Evolutionary conservation across 306 rosid species (phyloP).

Genomic region (Oxytropis ochrocephala): DNA sequence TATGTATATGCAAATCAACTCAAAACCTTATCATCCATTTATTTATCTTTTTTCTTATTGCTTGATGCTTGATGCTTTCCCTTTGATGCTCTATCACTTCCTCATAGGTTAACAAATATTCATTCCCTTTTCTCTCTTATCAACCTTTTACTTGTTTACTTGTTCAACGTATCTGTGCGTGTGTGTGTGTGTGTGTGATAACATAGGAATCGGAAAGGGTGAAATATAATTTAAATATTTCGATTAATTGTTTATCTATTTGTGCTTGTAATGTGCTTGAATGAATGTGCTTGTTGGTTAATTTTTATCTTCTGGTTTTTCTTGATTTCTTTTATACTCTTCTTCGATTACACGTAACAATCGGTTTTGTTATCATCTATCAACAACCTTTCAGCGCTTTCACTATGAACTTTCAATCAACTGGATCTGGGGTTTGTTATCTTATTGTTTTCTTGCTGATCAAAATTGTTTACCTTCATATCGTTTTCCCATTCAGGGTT

Average conservation of each 20-base stretch:
- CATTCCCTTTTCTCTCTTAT: not conserved
- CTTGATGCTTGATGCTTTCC: conserved; percentile 33
- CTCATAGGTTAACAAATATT: conserved; percentile 25
- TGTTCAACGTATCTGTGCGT: not conserved
- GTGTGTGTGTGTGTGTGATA: conserved; percentile 14
- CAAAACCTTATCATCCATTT: no score
- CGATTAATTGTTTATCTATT: conserved; percentile 16
- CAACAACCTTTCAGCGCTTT: conserved; percentile 18
- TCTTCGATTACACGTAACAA: conserved; percentile 5
- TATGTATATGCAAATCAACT: conserved; percentile 27
- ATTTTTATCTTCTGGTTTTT: conserved; percentile 14
- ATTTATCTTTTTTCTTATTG: not conserved
- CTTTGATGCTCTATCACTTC: conserved; percentile 32
- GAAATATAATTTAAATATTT: conserved; percentile 34
- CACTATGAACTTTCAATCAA: conserved; percentile 1
- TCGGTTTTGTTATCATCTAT: conserved; percentile 10
- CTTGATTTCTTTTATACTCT: conserved; percentile 20
- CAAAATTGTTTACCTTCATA: not conserved
- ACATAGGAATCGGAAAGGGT: conserved; percentile 8
- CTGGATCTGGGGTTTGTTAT: conserved; percentile 42
- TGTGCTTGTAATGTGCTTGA: conserved; percentile 14
- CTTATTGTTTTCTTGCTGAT: conserved; percentile 17
- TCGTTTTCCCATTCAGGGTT: not conserved
- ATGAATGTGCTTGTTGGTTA: conserved; percentile 15
- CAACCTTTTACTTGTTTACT: conserved; percentile 17